Percentiles rank a stretch among this genome's conserved stretches.
Conservation (phyloP, 2,329 filamentous ascomycete species). For the Tolypocladium tundrense region DNA sequence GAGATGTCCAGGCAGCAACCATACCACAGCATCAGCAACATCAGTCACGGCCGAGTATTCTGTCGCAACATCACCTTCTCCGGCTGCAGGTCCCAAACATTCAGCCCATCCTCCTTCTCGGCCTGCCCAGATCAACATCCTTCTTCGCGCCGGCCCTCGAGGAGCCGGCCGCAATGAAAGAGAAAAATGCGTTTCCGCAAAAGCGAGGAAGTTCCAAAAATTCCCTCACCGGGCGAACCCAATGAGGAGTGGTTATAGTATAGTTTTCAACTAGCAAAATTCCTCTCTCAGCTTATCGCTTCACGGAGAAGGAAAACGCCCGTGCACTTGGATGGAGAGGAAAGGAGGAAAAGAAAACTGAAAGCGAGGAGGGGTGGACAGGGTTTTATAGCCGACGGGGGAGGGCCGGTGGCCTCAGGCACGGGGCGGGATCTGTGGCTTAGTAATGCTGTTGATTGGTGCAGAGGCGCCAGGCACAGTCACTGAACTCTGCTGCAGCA, state of each 20-base stretch:
- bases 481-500: neutral
- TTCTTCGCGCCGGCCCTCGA: conserved; percentile 28
- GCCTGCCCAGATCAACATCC: conserved; percentile 8
- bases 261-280: conserved; percentile 88
- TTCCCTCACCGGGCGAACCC: conserved; percentile 58
- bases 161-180: conserved; percentile 30
- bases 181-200: conserved; percentile 20
- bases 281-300: conserved; percentile 66
- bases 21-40: neutral
- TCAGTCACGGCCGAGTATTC: neutral
- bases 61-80: neutral
- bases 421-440: neutral
- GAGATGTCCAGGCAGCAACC: neutral
- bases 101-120: neutral
- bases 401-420: conserved; percentile 1
- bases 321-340: conserved; percentile 51
- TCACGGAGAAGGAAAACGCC: conserved; percentile 52
- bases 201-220: conserved; percentile 52
- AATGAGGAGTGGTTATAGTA: conserved; percentile 58
- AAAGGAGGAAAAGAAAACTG: conserved; percentile 29
- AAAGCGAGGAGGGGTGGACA: conserved; percentile 13
- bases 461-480: neutral
- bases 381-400: conserved; percentile 21
- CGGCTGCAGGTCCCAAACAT: no score
- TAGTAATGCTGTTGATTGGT: conserved; percentile 2